phyloP scores from a whole-genome alignment of 2,329 filamentous ascomycete genomes.

The Ceratocystis papillata region DNA sequence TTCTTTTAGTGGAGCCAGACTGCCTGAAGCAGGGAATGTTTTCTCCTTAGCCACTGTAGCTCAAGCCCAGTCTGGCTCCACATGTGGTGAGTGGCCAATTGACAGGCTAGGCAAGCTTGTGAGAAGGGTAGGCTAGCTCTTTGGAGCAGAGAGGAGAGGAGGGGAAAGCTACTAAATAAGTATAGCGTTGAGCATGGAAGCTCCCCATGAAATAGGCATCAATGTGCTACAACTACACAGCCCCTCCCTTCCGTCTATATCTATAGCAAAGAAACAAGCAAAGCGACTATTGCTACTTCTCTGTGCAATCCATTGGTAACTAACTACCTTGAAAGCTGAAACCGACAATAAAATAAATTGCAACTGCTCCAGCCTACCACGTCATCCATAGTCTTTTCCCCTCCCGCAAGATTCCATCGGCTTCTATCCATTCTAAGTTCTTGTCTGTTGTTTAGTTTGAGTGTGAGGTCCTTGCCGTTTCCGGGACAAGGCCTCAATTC shows the following conservation, averaged over 20 bases:
- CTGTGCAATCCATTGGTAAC: neutral
- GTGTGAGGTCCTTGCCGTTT: slow-evolving; percentile 8
- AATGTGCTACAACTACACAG: neutral
- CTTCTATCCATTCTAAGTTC: neutral
- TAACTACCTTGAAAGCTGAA: no score
- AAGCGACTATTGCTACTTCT: neutral
- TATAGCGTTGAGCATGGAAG: neutral
- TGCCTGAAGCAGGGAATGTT: neutral
- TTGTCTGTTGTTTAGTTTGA: neutral
- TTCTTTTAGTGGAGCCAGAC: neutral
- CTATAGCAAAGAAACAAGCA: neutral
- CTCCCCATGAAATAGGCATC: neutral
- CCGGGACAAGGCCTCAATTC: slow-evolving; percentile 13
- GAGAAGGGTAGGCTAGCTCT: neutral
- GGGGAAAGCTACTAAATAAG: neutral
- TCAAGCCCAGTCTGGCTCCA: neutral
- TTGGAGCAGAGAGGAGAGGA: neutral
- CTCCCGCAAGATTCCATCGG: slow-evolving; percentile 1
- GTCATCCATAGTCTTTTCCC: neutral
- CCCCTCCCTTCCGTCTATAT: neutral
- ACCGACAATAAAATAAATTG: neutral
- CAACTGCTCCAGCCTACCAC: neutral
- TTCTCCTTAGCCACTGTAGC: neutral
- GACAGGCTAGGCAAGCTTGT: neutral
- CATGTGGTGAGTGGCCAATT: neutral